Percentiles rank a stretch among this genome's conserved stretches.
Evolutionary conservation across 495 filamentous ascomycete species (phyloP).

Genomic region (Articulospora tetracladia): DNA sequence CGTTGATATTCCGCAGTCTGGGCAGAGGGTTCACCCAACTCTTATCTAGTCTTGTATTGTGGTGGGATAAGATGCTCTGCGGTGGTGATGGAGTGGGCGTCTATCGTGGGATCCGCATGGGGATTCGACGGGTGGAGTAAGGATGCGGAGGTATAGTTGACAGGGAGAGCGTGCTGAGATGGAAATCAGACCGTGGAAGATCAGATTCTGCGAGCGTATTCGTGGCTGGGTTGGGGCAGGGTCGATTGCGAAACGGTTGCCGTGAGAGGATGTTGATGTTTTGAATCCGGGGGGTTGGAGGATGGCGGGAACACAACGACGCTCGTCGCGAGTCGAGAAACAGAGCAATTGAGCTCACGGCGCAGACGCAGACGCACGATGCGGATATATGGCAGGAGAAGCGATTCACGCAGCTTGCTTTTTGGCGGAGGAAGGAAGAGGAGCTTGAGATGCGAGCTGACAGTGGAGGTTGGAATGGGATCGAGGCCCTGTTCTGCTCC

Average conservation of each 20-base stretch:
- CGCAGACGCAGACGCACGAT: background rate
- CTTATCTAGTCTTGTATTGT: background rate
- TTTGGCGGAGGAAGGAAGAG: background rate
- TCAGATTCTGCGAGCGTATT: background rate
- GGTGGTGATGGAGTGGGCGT: background rate
- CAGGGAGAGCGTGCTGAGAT: slow-evolving; percentile 13
- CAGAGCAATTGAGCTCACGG: background rate
- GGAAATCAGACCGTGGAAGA: slow-evolving; percentile 3
- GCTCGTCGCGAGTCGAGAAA: background rate
- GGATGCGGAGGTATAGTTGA: slow-evolving; percentile 13
- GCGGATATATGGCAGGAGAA: background rate
- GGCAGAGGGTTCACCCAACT: background rate
- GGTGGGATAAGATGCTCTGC: background rate
- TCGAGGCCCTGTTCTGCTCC: background rate
- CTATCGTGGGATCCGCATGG: slow-evolving; percentile 9
- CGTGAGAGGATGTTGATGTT: slow-evolving; percentile 13
- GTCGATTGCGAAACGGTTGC: slow-evolving; percentile 22
- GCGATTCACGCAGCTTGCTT: background rate
- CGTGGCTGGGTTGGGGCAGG: slow-evolving; percentile 10
- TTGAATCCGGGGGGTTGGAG: slow-evolving; percentile 1
- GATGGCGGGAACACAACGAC: background rate
- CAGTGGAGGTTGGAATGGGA: background rate
- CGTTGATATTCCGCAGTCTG: slow-evolving; percentile 2
- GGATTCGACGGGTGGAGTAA: background rate
- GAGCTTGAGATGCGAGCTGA: background rate